Conservation (phyloP, 108 stramenopile species). For the Skeletonema potamos region DNA sequence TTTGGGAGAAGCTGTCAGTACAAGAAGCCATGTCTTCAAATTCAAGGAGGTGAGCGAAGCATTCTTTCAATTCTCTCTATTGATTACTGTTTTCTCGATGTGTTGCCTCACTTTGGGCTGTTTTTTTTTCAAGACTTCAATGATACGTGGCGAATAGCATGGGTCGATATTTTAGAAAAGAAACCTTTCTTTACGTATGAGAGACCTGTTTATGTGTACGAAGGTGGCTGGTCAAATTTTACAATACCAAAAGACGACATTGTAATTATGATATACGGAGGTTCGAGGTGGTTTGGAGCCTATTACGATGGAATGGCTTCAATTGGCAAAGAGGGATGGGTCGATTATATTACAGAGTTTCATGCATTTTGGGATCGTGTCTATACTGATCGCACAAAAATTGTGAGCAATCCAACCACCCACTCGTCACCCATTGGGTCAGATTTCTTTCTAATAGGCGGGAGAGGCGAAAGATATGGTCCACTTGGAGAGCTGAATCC, state of each 20-base stretch:
- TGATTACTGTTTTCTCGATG: not conserved
- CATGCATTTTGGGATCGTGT: conserved; percentile 33
- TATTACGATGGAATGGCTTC: not conserved
- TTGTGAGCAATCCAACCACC: conserved; percentile 24
- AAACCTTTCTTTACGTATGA: conserved; percentile 11
- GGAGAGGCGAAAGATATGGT: conserved; percentile 8
- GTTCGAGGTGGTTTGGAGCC: conserved; percentile 18
- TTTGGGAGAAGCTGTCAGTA: conserved; percentile 22
- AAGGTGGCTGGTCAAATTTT: not conserved
- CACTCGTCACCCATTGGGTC: conserved; percentile 8
- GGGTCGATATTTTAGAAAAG: not conserved
- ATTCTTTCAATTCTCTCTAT: not conserved
- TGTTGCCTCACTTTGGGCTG: not conserved
- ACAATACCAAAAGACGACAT: not conserved
- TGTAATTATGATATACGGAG: conserved; percentile 9
- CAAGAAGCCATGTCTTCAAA: conserved; percentile 16
- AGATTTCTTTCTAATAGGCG: conserved; percentile 16
- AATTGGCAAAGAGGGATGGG: not conserved
- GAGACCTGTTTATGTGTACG: conserved; percentile 8
- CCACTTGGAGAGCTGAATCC: conserved; percentile 13
- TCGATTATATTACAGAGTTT: conserved; percentile 2
- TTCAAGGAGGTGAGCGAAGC: conserved; percentile 9
- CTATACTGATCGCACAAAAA: conserved; percentile 4
- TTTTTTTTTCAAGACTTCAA: not conserved
- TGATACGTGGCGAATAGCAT: not conserved